Percentiles rank a stretch among this genome's conserved stretches.
phyloP scores from a whole-genome alignment of 2,329 filamentous ascomycete species.

The Fonsecaea erecta region DNA sequence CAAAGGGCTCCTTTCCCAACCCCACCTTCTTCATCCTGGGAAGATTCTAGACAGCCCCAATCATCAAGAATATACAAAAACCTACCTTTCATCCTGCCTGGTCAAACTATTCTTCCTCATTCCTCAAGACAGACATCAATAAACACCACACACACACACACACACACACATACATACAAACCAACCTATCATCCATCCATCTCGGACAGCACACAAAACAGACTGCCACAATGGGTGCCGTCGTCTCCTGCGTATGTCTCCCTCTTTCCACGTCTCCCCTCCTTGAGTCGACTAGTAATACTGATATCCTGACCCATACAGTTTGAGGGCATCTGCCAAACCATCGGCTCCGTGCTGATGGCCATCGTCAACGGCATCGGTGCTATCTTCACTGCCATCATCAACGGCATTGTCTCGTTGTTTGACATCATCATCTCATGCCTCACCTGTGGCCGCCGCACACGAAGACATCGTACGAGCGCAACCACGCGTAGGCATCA shows the following conservation, averaged over 20 bases:
- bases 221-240: slow-evolving; percentile 72
- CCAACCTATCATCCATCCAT: too few species aligned
- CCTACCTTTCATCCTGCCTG: too few species aligned
- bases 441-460: slow-evolving; percentile 56
- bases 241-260: slow-evolving; percentile 77
- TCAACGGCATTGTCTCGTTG: slow-evolving; percentile 68
- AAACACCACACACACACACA: neutral
- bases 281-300: neutral
- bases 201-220: slow-evolving; percentile 8
- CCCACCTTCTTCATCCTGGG: slow-evolving; percentile 8
- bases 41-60: slow-evolving; percentile 23
- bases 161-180: slow-evolving; percentile 5
- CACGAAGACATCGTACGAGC: slow-evolving; percentile 39
- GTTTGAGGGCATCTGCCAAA: slow-evolving; percentile 64
- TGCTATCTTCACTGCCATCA: slow-evolving; percentile 64
- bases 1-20: neutral
- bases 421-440: slow-evolving; percentile 70
- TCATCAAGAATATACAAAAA: slow-evolving; percentile 5
- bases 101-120: slow-evolving; percentile 9
- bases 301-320: slow-evolving; percentile 41
- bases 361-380: slow-evolving; percentile 71
- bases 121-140: neutral
- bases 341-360: slow-evolving; percentile 70
- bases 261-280: neutral
- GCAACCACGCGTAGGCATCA: slow-evolving; percentile 24